Evolutionary conservation across 208 protist genomes (phyloP), one percentile per base, ranked within the genome.

Genomic region (Vickermania ingenoplastis): DNA sequence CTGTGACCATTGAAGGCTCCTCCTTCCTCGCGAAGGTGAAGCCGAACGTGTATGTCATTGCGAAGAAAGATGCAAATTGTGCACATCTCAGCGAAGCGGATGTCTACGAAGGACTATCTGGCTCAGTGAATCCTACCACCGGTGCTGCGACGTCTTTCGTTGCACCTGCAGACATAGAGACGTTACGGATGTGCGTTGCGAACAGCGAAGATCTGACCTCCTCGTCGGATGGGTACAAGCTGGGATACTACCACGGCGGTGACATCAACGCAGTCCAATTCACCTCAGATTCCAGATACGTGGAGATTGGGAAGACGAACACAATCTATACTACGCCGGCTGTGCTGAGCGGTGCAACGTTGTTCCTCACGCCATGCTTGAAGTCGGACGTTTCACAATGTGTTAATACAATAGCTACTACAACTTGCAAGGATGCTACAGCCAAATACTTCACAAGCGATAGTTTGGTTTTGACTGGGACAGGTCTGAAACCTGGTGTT

Each of bases 281-380:
- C 63, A 81, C 62, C 2, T 24, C 72, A 22, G 11, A 72, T 22
- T 73, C 77, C 1, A 36, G 51, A 22, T 89, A 76, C 55, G 82
- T 64, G 24, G 71, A 83, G 52, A 64, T 65, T 4, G 50, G 61
- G 2, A 30, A 52, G n/a, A 57, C 69, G 13, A 89, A 89, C 67
- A 71, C 65, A 7, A 36, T 89, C 7, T 49, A 65, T 2, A 75
- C 54, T 17, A 69, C 41, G 31, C 78, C 82, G 5, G n/a, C n/a
- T n/a, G 2, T 75, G 17, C 31, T 68, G n/a, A 61, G 27, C 13
- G 58, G 54, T 2, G 48, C 54, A 0, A 53, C 63, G 11, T 55
- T 85, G 3, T 89, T 67, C 63, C 61, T 89, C 5, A 67, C 76
- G 4, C 5, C 50, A 1, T 89, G 82, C 68, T 31, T 53, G 36